Evolutionary conservation across 2,329 filamentous ascomycete species (phyloP), one percentile per base, ranked within the genome.

Genomic region (Cordyceps tenuipes): DNA sequence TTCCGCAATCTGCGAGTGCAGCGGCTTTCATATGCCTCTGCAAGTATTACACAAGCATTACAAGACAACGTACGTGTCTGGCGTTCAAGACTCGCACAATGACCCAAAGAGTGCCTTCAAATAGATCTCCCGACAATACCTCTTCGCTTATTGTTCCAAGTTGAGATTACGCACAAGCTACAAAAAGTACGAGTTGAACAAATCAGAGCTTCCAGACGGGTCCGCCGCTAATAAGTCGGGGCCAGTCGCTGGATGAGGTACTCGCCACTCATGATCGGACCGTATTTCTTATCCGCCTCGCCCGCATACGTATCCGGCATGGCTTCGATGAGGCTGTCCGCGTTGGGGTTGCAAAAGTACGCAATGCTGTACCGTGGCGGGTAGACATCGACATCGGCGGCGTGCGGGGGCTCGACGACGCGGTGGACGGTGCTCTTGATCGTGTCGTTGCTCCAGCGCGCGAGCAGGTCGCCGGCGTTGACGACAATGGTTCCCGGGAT

Each of bases 381-480:
- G 71, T 95, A 87, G 13, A 46, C 39, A 6, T 59, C 21, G 44
- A 77, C 74, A 17, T 79, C 80, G 8, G 74, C 75, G 3, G 75
- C 77, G 17, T 78, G 76, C 0, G 90, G 89, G 2, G 92, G 92
- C 75, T 96, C 89, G 5, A 97, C 89, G 0, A 97, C 92, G 12
- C 91, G 85, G 73, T 97, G 92, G 62, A 91, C 84, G 4, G 92
- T 97, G 69, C 89, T 93, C 76, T 89, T 91, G 75, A 97, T 96
- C 5, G 83, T 88, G 68, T 95, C 90, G 69, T 97, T 97, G 64
- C 88, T 90, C 92, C 91, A 96, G 57, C 91, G 80, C 1, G 90
- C 87, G 54, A 97, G 77, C 65, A 97, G 71, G 70, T 97, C 92
- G 1, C 91, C 92, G 0, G 91, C 91, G 68, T 97, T 97, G 64